Evolutionary conservation across 2,329 filamentous ascomycete species (phyloP).

Genomic region (Penicillium capsulatum): DNA sequence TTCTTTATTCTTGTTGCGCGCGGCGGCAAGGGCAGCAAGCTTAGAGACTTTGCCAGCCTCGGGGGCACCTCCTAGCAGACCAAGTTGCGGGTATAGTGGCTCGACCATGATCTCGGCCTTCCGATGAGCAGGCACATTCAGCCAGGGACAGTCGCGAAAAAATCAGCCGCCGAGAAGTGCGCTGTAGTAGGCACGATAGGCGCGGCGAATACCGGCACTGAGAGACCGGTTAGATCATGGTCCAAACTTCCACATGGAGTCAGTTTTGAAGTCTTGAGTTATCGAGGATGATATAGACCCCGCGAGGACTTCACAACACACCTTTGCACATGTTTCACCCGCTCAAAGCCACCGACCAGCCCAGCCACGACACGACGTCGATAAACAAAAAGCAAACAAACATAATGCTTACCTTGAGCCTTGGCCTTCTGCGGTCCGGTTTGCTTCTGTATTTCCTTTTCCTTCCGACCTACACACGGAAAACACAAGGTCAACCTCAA

Average conservation of each 20-base stretch:
- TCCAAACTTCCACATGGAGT: constrained; percentile 29
- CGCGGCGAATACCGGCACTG: constrained; percentile 32
- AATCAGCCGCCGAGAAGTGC: constrained; percentile 50
- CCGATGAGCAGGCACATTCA: constrained; percentile 64
- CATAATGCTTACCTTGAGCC: constrained; percentile 28
- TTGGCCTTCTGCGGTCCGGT: constrained; percentile 25
- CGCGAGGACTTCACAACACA: constrained; percentile 7
- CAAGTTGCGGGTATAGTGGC: constrained; percentile 55
- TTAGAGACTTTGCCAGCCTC: constrained; percentile 76
- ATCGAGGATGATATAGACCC: constrained; percentile 2
- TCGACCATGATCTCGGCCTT: constrained; percentile 61
- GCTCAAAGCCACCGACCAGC: constrained; percentile 16
- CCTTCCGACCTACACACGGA: constrained; percentile 30
- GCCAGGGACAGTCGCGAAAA: constrained; percentile 88
- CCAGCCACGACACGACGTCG: constrained; percentile 28
- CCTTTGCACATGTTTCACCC: constrained; percentile 8
- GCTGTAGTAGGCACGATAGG: constrained; percentile 22
- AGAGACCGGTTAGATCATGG: constrained; percentile 37
- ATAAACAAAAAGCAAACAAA: constrained; percentile 6
- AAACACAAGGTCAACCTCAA: neutral
- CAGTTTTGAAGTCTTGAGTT: constrained; percentile 26
- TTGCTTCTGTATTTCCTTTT: constrained; percentile 36
- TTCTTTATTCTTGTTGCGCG: constrained; percentile 75
- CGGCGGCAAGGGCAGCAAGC: constrained; percentile 80
- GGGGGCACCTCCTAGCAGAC: constrained; percentile 72